A percentile compares a stretch with the other conserved stretches of the same genome.
These are phyloP conservation scores for Mercurialis annua DNA, from an alignment of 345 rosid species.

Conservation along the genomic window DNA sequence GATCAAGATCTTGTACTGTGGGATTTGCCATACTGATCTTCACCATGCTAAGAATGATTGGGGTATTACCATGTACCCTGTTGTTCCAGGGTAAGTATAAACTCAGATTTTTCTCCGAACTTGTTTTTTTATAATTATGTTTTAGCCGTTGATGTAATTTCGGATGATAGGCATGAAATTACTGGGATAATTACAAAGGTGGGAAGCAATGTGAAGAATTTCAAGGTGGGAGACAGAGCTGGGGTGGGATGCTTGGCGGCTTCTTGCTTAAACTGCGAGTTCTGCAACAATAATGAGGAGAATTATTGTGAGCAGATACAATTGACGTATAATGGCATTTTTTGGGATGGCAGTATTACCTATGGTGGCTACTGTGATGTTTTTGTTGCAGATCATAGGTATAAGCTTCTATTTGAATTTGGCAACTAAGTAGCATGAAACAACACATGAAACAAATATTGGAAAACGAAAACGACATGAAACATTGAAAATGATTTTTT, in stretches of 20 bases:
- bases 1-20: slow-evolving; percentile 64
- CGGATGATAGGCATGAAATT: slow-evolving; percentile 50
- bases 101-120: background rate
- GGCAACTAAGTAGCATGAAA: too few relatives aligned
- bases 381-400: slow-evolving; percentile 60
- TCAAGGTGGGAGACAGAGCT: slow-evolving; percentile 49
- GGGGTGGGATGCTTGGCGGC: slow-evolving; percentile 68
- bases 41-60: slow-evolving; percentile 63
- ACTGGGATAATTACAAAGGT: slow-evolving; percentile 43
- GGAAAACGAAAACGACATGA: too few relatives aligned
- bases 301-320: slow-evolving; percentile 55
- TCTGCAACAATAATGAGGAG: slow-evolving; percentile 45
- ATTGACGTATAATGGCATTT: slow-evolving; percentile 50
- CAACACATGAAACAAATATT: too few relatives aligned
- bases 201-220: slow-evolving; percentile 41
- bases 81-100: slow-evolving; percentile 66
- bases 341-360: slow-evolving; percentile 62
- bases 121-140: background rate
- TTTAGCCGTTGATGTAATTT: background rate
- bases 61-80: slow-evolving; percentile 79
- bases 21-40: slow-evolving; percentile 80
- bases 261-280: slow-evolving; percentile 51
- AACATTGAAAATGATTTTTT: too few relatives aligned
- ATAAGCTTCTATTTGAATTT: background rate
- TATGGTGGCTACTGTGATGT: slow-evolving; percentile 57